phyloP scores from a whole-genome alignment of 106 monocot genomes.

The Dendrobium huoshanense region DNA sequence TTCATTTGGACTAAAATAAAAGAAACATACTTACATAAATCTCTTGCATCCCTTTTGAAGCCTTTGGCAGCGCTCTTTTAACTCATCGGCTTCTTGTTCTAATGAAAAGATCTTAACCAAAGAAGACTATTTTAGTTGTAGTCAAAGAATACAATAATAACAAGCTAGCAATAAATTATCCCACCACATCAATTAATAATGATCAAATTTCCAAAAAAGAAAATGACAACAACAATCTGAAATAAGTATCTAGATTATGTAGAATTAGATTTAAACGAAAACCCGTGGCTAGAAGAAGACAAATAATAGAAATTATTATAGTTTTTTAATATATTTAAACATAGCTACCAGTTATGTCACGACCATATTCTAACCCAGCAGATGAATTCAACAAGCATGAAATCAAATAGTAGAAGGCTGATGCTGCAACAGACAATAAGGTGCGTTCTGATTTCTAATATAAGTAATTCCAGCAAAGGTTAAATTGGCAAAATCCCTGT shows the following conservation, averaged over 20 bases:
- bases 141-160: not conserved
- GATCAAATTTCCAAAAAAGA: not conserved
- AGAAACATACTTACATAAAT: slow-evolving; percentile 60
- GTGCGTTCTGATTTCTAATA: not conserved
- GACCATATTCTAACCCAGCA: not conserved
- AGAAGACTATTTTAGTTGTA: not conserved
- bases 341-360: not conserved
- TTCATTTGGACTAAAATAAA: slow-evolving; percentile 1
- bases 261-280: not conserved
- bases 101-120: slow-evolving; percentile 58
- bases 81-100: slow-evolving; percentile 66
- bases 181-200: not conserved
- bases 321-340: not conserved
- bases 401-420: not conserved
- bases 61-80: slow-evolving; percentile 83
- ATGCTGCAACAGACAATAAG: not conserved
- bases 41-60: slow-evolving; percentile 91
- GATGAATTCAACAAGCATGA: not conserved
- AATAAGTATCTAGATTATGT: not conserved
- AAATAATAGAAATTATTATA: not conserved
- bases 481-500: not conserved
- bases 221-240: not conserved
- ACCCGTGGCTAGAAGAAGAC: not conserved
- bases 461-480: not conserved
- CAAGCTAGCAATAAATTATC: slow-evolving; percentile 3